These are phyloP conservation scores for Sporothrix globosa DNA, from an alignment of 2,329 filamentous ascomycete genomes.

Conservation along the genomic window DNA sequence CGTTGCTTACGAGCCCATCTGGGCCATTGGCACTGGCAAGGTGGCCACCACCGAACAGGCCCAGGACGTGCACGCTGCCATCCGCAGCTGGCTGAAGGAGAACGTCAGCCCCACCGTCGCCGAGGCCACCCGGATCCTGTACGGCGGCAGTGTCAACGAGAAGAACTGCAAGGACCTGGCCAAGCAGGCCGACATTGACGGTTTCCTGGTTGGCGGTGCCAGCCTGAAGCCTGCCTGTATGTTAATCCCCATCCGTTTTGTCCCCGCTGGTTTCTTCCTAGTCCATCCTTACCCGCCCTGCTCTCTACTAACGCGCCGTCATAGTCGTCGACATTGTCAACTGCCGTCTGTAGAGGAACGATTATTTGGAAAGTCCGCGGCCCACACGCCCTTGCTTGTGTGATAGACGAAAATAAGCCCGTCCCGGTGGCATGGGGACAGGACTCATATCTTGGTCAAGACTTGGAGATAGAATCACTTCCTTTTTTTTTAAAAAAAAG, in stretches of 20 bases:
- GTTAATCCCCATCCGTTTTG: constrained; percentile 45
- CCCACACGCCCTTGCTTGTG: neutral
- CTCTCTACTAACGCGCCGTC: constrained; percentile 37
- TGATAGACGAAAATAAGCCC: neutral
- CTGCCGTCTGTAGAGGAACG: constrained; percentile 52
- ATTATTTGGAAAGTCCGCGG: neutral
- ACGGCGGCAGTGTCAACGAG: constrained; percentile 94
- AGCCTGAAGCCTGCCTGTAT: constrained; percentile 94
- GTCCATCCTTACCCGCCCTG: neutral
- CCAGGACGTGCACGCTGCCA: constrained; percentile 89
- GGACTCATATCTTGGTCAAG: constrained; percentile 16
- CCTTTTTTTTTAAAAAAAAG: neutral
- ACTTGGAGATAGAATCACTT: constrained; percentile 17
- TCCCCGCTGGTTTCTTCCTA: neutral
- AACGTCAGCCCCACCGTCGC: constrained; percentile 75
- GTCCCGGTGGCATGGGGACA: neutral
- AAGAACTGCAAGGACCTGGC: constrained; percentile 96
- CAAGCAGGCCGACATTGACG: constrained; percentile 94
- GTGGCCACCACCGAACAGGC: constrained; percentile 87
- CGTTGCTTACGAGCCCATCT: constrained; percentile 98
- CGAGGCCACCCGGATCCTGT: constrained; percentile 89
- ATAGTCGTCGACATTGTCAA: constrained; percentile 64
- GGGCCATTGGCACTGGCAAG: constrained; percentile 93
- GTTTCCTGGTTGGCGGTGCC: constrained; percentile 94
- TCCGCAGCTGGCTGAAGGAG: constrained; percentile 83